Conservation (phyloP, 441 rosid species). For the Hypseocharis bilobata region DNA sequence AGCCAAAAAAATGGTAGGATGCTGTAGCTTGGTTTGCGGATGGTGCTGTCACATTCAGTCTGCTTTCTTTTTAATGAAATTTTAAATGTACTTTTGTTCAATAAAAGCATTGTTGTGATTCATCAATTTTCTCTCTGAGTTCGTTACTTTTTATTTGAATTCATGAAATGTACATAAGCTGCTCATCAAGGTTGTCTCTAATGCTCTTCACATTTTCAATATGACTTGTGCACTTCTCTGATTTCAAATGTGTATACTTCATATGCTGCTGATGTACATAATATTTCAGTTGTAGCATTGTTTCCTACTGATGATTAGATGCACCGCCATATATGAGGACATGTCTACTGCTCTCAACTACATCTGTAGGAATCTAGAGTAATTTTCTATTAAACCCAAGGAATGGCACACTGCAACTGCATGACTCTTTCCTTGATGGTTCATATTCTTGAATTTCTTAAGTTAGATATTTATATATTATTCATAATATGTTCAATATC, state of each 20-base stretch:
- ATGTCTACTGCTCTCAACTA: too few species aligned
- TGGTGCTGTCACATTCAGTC: neutral
- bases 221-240: neutral
- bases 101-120: neutral
- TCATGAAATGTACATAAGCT: neutral
- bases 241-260: neutral
- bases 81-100: neutral
- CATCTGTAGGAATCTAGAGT: too few species aligned
- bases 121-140: neutral
- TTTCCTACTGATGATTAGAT: too few species aligned
- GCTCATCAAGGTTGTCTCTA: constrained; percentile 2
- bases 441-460: too few species aligned
- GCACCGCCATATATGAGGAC: too few species aligned
- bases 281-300: too few species aligned
- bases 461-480: too few species aligned
- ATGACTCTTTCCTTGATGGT: too few species aligned
- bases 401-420: too few species aligned
- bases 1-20: neutral
- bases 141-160: neutral
- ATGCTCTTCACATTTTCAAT: neutral
- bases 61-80: neutral
- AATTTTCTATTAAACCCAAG: too few species aligned
- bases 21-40: neutral
- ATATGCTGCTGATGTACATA: too few species aligned
- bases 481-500: too few species aligned